Percentiles rank a stretch among this genome's conserved stretches.
Evolutionary conservation across 257 asterid species (phyloP).

Genomic region (Penstemon eatonii): DNA sequence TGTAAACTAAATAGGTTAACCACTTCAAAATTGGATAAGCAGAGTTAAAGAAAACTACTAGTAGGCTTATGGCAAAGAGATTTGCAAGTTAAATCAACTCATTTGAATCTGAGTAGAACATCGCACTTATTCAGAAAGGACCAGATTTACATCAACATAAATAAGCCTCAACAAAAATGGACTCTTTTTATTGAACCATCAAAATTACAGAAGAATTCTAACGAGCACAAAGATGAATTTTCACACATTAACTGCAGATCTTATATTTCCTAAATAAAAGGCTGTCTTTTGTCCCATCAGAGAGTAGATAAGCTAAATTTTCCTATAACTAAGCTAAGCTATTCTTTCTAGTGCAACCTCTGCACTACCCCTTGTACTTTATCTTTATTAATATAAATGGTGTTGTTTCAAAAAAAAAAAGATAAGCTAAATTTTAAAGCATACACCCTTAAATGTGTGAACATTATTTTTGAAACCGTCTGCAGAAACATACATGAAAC

Average conservation of each 20-base stretch:
- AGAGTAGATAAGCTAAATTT: constrained; percentile 3
- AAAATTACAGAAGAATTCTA: not conserved
- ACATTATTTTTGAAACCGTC: constrained; percentile 15
- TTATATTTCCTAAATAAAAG: constrained; percentile 7
- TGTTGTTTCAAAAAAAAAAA: no score
- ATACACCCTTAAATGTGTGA: constrained; percentile 10
- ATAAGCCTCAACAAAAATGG: not conserved
- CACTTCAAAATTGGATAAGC: constrained; percentile 1
- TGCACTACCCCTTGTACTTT: no score
- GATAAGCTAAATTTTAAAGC: constrained; percentile 7
- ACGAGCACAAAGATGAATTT: constrained; percentile 15
- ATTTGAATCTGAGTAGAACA: not conserved
- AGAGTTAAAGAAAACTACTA: constrained; percentile 11
- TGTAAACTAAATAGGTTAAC: constrained; percentile 11
- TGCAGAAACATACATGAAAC: constrained; percentile 9
- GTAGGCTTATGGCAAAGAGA: not conserved
- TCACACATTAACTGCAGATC: not conserved
- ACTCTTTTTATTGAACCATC: not conserved
- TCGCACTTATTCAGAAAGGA: not conserved
- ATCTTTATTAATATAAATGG: no score
- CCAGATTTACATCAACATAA: not conserved
- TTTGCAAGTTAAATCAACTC: constrained; percentile 11
- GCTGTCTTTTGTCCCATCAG: not conserved
- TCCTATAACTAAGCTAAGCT: no score
- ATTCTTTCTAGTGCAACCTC: no score